Percentiles rank a stretch among this genome's conserved stretches.
These are phyloP conservation scores for Anthoceros angustus DNA, from an alignment of 225 moss, liverwort and hornwort species.

Conservation along the genomic window DNA sequence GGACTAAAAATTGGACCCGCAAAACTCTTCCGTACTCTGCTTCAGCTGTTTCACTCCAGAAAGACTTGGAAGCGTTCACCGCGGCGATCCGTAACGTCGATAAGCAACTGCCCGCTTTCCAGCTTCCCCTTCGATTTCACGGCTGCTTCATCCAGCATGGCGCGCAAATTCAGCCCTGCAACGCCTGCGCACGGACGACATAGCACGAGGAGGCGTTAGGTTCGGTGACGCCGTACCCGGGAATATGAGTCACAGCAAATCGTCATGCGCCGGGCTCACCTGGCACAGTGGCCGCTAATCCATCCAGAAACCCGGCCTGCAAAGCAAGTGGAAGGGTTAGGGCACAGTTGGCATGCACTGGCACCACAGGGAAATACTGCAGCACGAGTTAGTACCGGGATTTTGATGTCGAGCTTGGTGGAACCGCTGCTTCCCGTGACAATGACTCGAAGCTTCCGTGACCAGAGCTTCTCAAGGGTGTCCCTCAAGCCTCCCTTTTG, in stretches of 20 bases:
- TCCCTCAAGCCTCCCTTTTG: slow-evolving; percentile 22
- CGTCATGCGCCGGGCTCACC: slow-evolving; percentile 17
- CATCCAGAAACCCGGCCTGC: slow-evolving; percentile 93
- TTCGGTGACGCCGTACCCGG: no score
- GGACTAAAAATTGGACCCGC: no score
- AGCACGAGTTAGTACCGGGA: slow-evolving; percentile 24
- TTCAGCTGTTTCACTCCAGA: slow-evolving; percentile 25
- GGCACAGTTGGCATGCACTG: neutral
- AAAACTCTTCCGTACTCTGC: neutral
- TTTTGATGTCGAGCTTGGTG: slow-evolving; percentile 65
- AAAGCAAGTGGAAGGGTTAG: slow-evolving; percentile 3
- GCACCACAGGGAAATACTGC: neutral
- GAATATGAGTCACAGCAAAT: no score
- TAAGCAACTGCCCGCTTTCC: slow-evolving; percentile 47
- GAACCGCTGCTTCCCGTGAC: slow-evolving; percentile 53
- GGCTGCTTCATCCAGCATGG: slow-evolving; percentile 59
- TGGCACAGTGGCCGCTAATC: slow-evolving; percentile 59
- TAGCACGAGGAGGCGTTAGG: neutral
- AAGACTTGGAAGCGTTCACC: slow-evolving; percentile 85
- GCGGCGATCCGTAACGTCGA: slow-evolving; percentile 51
- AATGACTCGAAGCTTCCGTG: slow-evolving; percentile 55
- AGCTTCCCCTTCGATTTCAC: slow-evolving; percentile 31
- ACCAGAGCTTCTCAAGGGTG: slow-evolving; percentile 55
- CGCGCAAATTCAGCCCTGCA: slow-evolving; percentile 72
- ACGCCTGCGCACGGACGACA: slow-evolving; percentile 28